Evolutionary conservation across 257 asterid species (phyloP).

Genomic region (Solanum gandarillasii): DNA sequence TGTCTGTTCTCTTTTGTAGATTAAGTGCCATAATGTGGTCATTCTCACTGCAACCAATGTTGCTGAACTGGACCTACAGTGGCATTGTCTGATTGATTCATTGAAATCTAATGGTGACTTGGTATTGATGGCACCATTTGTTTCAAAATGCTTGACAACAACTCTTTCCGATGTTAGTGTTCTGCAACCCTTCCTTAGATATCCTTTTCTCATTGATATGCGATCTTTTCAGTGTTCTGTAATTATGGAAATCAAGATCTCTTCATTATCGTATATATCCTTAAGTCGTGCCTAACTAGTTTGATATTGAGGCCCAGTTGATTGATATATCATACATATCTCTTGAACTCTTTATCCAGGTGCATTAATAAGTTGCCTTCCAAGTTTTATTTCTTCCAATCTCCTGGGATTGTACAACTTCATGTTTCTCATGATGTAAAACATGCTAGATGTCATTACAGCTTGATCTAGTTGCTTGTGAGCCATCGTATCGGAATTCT

Average conservation of each 20-base stretch:
- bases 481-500: neutral
- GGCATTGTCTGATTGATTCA: constrained; percentile 59
- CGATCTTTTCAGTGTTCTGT: neutral
- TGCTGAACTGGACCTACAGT: constrained; percentile 57
- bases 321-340: neutral
- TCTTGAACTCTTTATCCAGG: neutral
- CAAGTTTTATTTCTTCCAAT: neutral
- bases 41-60: constrained; percentile 64
- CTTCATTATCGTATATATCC: neutral
- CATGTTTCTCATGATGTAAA: neutral
- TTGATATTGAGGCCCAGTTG: neutral
- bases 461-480: neutral
- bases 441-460: neutral
- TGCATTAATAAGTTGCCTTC: neutral
- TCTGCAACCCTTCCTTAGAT: neutral
- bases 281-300: neutral
- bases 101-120: constrained; percentile 30
- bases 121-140: constrained; percentile 33
- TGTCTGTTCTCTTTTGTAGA: constrained; percentile 23
- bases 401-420: neutral
- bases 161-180: constrained; percentile 53
- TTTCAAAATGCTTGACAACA: constrained; percentile 41
- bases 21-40: constrained; percentile 72
- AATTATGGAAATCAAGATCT: neutral
- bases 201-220: neutral